A percentile compares a stretch with the other conserved stretches of the same genome.
These are phyloP conservation scores for Calonectria pteridis DNA, from an alignment of 2,329 filamentous ascomycete species.

Conservation along the genomic window DNA sequence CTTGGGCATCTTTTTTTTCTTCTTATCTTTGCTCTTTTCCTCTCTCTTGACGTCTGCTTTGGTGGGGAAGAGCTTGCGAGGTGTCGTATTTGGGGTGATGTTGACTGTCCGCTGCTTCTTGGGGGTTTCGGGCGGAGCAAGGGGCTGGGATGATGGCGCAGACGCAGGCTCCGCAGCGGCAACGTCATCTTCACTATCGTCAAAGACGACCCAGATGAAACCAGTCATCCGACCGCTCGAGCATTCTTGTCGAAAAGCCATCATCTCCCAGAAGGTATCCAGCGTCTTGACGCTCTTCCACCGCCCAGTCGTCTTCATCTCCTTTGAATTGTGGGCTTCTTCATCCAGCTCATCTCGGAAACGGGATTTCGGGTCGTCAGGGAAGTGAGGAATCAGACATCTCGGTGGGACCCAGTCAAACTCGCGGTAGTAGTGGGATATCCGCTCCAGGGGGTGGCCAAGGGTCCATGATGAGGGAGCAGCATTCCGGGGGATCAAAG, in stretches of 20 bases:
- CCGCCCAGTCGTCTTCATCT: constrained; percentile 69
- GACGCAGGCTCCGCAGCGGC: constrained; percentile 27
- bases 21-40: constrained; percentile 37
- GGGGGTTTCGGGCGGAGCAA: constrained; percentile 48
- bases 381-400: constrained; percentile 89
- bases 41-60: constrained; percentile 29
- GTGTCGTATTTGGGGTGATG: constrained; percentile 49
- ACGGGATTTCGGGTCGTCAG: constrained; percentile 94
- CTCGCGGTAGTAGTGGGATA: constrained; percentile 72
- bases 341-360: constrained; percentile 92
- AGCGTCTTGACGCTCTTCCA: constrained; percentile 89
- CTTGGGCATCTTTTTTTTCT: constrained; percentile 54
- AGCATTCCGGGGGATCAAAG: constrained; percentile 74
- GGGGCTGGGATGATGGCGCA: constrained; percentile 43
- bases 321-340: constrained; percentile 72
- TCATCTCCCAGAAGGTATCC: constrained; percentile 98
- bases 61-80: constrained; percentile 49
- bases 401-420: constrained; percentile 76
- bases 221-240: constrained; percentile 92
- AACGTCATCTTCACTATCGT: constrained; percentile 56
- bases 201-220: constrained; percentile 93
- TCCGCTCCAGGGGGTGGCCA: constrained; percentile 75
- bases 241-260: constrained; percentile 96
- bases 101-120: constrained; percentile 42
- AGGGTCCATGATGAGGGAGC: constrained; percentile 74